phyloP scores from a whole-genome alignment of 371 early-diverging fungal genomes.

The Apophysomyces trapeziformis region DNA sequence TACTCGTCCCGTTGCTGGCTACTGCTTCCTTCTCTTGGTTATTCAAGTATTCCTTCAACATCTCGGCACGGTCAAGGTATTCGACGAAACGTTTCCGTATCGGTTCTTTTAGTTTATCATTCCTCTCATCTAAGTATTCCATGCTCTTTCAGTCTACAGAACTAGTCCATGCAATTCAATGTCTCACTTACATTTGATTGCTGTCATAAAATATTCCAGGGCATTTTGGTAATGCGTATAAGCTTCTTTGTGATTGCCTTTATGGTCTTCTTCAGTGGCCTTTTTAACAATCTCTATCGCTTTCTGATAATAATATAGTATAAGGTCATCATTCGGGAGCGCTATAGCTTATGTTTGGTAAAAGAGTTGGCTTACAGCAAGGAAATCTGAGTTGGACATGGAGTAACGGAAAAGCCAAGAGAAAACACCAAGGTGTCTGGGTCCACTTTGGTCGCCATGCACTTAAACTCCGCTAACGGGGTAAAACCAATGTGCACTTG shows the following conservation, averaged over 20 bases:
- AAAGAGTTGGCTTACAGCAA: slow-evolving; percentile 30
- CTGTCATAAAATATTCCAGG: slow-evolving; percentile 93
- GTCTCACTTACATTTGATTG: slow-evolving; percentile 84
- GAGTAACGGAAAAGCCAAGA: slow-evolving; percentile 1
- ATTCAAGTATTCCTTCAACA: slow-evolving; percentile 83
- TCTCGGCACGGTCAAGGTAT: slow-evolving; percentile 94
- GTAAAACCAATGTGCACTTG: background rate
- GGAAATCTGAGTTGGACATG: slow-evolving; percentile 46
- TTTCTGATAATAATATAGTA: slow-evolving; percentile 53
- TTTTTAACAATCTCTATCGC: slow-evolving; percentile 88
- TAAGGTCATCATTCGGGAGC: background rate
- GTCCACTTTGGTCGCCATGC: slow-evolving; percentile 4
- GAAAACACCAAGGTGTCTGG: background rate
- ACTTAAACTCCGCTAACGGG: slow-evolving; percentile 1
- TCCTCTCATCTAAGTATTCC: slow-evolving; percentile 87
- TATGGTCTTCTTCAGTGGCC: slow-evolving; percentile 93
- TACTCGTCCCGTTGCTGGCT: slow-evolving; percentile 55
- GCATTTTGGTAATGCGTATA: slow-evolving; percentile 85
- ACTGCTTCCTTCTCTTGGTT: slow-evolving; percentile 70
- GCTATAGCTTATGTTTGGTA: background rate
- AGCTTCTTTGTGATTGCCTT: slow-evolving; percentile 91
- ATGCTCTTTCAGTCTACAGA: background rate
- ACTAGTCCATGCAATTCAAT: background rate
- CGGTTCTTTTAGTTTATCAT: slow-evolving; percentile 84
- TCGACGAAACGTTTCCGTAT: slow-evolving; percentile 90